These are phyloP conservation scores for Akanthomyces dipterigenus DNA, from an alignment of 2,329 filamentous ascomycete species.

Conservation along the genomic window DNA sequence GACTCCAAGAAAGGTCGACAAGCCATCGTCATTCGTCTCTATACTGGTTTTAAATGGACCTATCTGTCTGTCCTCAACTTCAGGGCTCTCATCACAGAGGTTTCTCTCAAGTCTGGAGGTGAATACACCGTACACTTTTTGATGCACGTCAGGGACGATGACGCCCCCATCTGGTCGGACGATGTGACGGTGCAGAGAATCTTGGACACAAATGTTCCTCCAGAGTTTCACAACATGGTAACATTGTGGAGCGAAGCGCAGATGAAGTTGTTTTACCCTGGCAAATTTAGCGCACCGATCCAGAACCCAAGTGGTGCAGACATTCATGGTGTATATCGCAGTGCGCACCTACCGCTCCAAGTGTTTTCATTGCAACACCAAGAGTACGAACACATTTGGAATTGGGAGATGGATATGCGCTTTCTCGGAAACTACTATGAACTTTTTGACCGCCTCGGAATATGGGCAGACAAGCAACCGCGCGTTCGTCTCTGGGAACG, in stretches of 20 bases:
- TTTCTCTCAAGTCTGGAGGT: conserved; percentile 69
- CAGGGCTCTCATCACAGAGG: conserved; percentile 72
- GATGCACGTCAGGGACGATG: conserved; percentile 75
- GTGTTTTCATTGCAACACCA: conserved; percentile 57
- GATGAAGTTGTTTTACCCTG: conserved; percentile 71
- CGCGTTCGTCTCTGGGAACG: conserved; percentile 73
- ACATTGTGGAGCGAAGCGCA: conserved; percentile 81
- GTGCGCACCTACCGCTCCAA: conserved; percentile 56
- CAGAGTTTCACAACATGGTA: conserved; percentile 73
- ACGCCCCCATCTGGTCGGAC: conserved; percentile 75
- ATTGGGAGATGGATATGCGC: conserved; percentile 64
- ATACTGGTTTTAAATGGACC: conserved; percentile 73
- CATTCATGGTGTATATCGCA: conserved; percentile 64
- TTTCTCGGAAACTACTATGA: conserved; percentile 64
- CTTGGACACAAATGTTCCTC: conserved; percentile 57
- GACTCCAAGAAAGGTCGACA: conserved; percentile 49
- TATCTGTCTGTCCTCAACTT: conserved; percentile 73
- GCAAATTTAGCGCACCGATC: conserved; percentile 63
- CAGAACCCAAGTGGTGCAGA: conserved; percentile 49
- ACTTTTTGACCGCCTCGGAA: conserved; percentile 59
- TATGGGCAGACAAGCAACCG: conserved; percentile 62
- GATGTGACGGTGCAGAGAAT: conserved; percentile 65
- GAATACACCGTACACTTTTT: conserved; percentile 81
- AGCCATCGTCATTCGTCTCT: conserved; percentile 73
- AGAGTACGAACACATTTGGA: conserved; percentile 62